Evolutionary conservation across 176 grass and related monocot species (phyloP), one percentile per base, ranked within the genome.

Genomic region (Oryza brachyantha): DNA sequence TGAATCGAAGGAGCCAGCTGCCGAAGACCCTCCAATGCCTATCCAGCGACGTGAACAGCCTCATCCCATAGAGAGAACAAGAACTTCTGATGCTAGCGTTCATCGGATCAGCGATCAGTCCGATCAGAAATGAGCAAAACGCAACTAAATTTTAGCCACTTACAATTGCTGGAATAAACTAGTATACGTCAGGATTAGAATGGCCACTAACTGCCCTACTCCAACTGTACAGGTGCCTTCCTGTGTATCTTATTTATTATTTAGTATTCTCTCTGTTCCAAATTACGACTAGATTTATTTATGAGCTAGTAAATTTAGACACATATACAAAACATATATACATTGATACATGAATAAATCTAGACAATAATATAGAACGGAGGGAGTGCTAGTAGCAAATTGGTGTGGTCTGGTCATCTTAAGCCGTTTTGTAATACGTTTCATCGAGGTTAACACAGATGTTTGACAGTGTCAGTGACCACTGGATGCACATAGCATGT

Each of bases 21-120:
- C 29, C 12, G 24, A 78, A 72, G 41, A 54, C 50, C 35, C 41
- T 29, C 24, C 14, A 5, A 26, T 13, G 25, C 34, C 19, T 55
- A 60, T 40, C 29, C 21, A 72, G 22, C 31, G 40, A 29, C 21
- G 66, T 54, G 48, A 66, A 65, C 8, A 76, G 31, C 4, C 16
- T 48, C 45, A 48, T 79, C 46, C 3, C 26, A 59, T 13, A 9
- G 26, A 73, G 35, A 34, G 13, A 58, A 66, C 37, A 13, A 52
- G 66, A 79, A 27, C 67, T 34, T 58, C 35, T 54, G 75, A 85
- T 42, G 77, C 34, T 29, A 78, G 24, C 24, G 7, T 25, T 64
- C 39, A 64, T 37, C 25, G 54, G 50, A 16, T 6, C 35, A 71
- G 25, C 1, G 58, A 64, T 16, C 31, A 57, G 13, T 25, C 83